A percentile compares a stretch with the other conserved stretches of the same genome.
These are phyloP conservation scores for Colletotrichum lindemuthianum DNA, from an alignment of 2,329 filamentous ascomycete genomes.

Conservation along the genomic window DNA sequence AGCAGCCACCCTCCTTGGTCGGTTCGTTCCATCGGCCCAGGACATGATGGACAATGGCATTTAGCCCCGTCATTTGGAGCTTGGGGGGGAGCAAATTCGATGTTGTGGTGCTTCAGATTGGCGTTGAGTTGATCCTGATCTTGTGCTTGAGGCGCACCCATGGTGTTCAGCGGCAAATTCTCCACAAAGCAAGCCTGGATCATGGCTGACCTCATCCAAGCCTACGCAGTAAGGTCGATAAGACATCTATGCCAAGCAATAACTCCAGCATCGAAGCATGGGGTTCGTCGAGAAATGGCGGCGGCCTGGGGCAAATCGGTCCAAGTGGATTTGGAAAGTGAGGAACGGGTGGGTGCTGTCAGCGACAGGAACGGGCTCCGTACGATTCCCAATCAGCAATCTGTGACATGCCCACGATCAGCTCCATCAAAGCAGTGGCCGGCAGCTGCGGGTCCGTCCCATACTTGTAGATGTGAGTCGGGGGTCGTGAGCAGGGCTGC, in stretches of 20 bases:
- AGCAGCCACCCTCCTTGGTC: constrained; percentile 18
- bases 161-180: too few species aligned
- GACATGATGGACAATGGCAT: constrained; percentile 13
- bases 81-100: constrained; percentile 1
- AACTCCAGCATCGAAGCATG: constrained; percentile 1
- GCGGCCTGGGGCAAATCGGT: constrained; percentile 1
- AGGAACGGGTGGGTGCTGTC: neutral
- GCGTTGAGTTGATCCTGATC: too few species aligned
- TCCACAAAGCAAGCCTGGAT: too few species aligned
- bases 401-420: neutral
- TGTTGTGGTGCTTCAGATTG: neutral
- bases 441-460: constrained; percentile 12
- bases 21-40: constrained; percentile 32
- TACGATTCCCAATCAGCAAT: constrained; percentile 17
- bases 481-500: too few species aligned
- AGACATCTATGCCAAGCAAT: neutral
- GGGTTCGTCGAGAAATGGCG: constrained; percentile 11
- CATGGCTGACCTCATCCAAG: too few species aligned
- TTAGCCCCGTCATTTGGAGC: constrained; percentile 9
- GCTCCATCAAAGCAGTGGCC: neutral
- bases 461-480: too few species aligned
- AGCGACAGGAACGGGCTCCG: constrained; percentile 10
- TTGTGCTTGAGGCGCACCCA: too few species aligned
- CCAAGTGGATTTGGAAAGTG: neutral
- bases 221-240: neutral